A percentile compares a stretch with the other conserved stretches of the same genome.
Conservation (phyloP, 2,329 filamentous ascomycete genomes). For the Teratosphaeria viscida region DNA sequence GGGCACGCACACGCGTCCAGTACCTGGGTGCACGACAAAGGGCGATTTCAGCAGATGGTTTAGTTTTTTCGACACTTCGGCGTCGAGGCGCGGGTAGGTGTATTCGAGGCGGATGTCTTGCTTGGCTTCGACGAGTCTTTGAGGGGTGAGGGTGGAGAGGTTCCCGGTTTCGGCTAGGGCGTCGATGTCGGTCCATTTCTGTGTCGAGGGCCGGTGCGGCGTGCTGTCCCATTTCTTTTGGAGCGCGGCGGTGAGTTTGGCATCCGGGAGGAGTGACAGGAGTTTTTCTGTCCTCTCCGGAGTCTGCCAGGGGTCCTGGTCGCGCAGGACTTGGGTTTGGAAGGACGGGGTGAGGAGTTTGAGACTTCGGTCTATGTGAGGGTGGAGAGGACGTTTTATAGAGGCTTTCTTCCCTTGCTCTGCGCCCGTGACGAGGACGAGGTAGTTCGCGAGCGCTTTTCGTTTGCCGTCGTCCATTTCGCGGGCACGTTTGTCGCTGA, state of each 20-base stretch:
- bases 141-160: conserved; percentile 48
- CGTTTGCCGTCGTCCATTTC: conserved; percentile 77
- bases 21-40: conserved; percentile 92
- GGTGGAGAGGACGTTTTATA: conserved; percentile 77
- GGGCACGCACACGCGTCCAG: conserved; percentile 87
- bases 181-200: conserved; percentile 94
- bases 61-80: conserved; percentile 92
- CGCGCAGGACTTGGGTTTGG: conserved; percentile 65
- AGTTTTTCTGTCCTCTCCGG: conserved; percentile 64
- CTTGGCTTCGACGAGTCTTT: conserved; percentile 73
- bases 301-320: conserved; percentile 76
- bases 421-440: conserved; percentile 82
- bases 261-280: conserved; percentile 75
- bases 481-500: conserved; percentile 82
- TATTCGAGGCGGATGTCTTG: conserved; percentile 96
- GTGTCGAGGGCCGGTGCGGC: conserved; percentile 61
- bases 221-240: conserved; percentile 84
- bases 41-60: conserved; percentile 97
- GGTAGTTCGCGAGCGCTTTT: conserved; percentile 74
- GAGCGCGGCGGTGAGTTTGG: conserved; percentile 63
- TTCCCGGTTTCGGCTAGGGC: conserved; percentile 66
- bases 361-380: conserved; percentile 76
- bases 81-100: conserved; percentile 92
- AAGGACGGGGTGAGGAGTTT: conserved; percentile 79
- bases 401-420: conserved; percentile 79